Evolutionary conservation across 129 eudicot species (phyloP).

Genomic region (Escallonia herrerae): DNA sequence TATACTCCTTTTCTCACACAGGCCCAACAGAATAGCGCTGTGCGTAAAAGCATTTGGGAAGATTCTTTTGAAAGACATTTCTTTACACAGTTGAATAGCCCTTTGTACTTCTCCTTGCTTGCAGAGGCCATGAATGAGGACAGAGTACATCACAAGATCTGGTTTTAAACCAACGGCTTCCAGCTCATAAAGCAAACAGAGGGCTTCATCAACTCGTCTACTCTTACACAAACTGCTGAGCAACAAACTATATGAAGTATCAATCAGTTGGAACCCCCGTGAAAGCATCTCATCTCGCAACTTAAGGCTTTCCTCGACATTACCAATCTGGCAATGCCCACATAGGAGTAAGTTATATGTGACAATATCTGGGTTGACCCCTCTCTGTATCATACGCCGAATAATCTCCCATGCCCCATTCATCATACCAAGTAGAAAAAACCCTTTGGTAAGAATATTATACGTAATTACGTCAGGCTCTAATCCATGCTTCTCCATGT

Average conservation of each 20-base stretch:
- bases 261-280: constrained; percentile 35
- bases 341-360: constrained; percentile 58
- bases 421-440: constrained; percentile 55
- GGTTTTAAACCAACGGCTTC: constrained; percentile 44
- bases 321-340: constrained; percentile 69
- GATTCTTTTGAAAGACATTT: constrained; percentile 44
- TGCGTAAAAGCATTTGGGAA: constrained; percentile 32
- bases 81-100: constrained; percentile 49
- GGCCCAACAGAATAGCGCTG: constrained; percentile 44
- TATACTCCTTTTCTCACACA: constrained; percentile 40
- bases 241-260: constrained; percentile 49
- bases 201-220: constrained; percentile 52
- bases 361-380: constrained; percentile 38
- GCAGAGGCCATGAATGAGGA: constrained; percentile 67
- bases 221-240: constrained; percentile 64
- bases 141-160: constrained; percentile 60
- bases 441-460: constrained; percentile 70
- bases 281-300: constrained; percentile 68
- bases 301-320: constrained; percentile 47
- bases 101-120: constrained; percentile 54
- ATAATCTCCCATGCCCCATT: constrained; percentile 34
- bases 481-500: constrained; percentile 74
- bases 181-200: constrained; percentile 52
- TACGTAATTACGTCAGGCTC: constrained; percentile 67
- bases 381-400: constrained; percentile 40